These are phyloP conservation scores for Salix dunnii DNA, from an alignment of 345 rosid genomes.

Conservation along the genomic window DNA sequence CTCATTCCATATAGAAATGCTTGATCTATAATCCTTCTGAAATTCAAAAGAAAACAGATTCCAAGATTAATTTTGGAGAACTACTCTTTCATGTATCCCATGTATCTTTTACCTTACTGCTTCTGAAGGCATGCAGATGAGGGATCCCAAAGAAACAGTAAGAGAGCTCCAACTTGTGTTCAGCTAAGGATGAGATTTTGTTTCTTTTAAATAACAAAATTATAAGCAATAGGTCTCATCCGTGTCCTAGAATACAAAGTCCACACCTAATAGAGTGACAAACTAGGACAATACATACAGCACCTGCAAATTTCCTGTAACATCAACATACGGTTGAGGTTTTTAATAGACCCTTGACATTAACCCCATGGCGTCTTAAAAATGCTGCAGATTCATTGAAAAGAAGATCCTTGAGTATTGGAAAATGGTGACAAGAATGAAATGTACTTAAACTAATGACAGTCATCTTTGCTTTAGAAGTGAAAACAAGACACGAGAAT, in stretches of 20 bases:
- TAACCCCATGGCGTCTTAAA: constrained; percentile 85
- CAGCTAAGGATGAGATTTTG: no score
- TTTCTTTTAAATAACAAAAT: no score
- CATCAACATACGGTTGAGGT: constrained; percentile 78
- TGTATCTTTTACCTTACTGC: constrained; percentile 1
- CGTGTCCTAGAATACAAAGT: background rate
- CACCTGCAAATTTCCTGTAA: constrained; percentile 95
- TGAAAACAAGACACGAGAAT: constrained; percentile 3
- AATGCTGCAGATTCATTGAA: constrained; percentile 50
- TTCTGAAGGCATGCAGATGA: background rate
- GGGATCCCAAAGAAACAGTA: background rate
- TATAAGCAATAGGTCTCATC: background rate
- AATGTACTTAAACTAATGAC: background rate
- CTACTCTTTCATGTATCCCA: background rate
- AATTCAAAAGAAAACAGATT: no score
- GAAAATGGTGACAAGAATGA: background rate
- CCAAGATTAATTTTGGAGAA: background rate
- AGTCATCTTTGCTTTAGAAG: background rate
- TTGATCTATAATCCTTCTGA: no score
- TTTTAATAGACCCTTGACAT: constrained; percentile 83
- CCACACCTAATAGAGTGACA: background rate
- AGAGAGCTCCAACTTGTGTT: background rate
- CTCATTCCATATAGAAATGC: no score
- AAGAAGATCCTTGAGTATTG: constrained; percentile 8
- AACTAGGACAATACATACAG: constrained; percentile 1